A percentile compares a stretch with the other conserved stretches of the same genome.
Conservation (phyloP, 2,329 filamentous ascomycete genomes). For the Aspergillus costaricaensis region DNA sequence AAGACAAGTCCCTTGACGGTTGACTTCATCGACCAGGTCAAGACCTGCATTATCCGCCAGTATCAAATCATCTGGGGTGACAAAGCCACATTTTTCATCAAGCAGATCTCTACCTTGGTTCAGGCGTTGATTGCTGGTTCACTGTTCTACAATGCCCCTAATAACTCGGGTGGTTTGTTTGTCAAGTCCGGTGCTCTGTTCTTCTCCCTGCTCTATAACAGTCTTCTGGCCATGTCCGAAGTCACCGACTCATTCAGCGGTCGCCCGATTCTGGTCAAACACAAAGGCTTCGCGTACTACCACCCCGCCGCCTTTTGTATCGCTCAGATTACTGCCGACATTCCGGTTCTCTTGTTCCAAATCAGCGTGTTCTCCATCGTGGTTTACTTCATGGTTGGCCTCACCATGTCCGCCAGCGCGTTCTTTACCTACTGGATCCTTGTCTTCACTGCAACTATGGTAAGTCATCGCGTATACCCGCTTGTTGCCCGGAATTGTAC, state of each 20-base stretch:
- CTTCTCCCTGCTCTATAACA: constrained; percentile 64
- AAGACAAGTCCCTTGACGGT: constrained; percentile 60
- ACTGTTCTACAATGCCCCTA: constrained; percentile 66
- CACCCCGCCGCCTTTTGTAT: constrained; percentile 53
- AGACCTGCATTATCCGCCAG: constrained; percentile 59
- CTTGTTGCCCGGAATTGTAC: neutral
- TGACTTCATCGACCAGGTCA: constrained; percentile 58
- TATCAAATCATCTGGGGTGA: constrained; percentile 68
- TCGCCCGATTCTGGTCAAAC: constrained; percentile 61
- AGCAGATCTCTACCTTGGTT: constrained; percentile 58
- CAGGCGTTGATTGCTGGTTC: constrained; percentile 67
- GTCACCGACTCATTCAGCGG: constrained; percentile 65
- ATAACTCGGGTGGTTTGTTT: constrained; percentile 62
- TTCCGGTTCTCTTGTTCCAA: constrained; percentile 61
- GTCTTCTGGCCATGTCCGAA: constrained; percentile 65
- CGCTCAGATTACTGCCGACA: constrained; percentile 51
- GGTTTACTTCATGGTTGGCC: constrained; percentile 65
- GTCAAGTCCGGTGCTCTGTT: constrained; percentile 66
- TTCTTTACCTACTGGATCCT: constrained; percentile 67
- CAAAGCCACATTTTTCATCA: constrained; percentile 64
- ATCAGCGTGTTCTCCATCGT: constrained; percentile 60
- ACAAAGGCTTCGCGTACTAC: constrained; percentile 60
- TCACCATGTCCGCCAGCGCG: constrained; percentile 52
- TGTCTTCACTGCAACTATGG: constrained; percentile 55
- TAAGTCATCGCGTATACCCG: constrained; percentile 28